Evolutionary conservation across 2,329 filamentous ascomycete species (phyloP).

Genomic region (Aspergillus brunneoviolaceus): DNA sequence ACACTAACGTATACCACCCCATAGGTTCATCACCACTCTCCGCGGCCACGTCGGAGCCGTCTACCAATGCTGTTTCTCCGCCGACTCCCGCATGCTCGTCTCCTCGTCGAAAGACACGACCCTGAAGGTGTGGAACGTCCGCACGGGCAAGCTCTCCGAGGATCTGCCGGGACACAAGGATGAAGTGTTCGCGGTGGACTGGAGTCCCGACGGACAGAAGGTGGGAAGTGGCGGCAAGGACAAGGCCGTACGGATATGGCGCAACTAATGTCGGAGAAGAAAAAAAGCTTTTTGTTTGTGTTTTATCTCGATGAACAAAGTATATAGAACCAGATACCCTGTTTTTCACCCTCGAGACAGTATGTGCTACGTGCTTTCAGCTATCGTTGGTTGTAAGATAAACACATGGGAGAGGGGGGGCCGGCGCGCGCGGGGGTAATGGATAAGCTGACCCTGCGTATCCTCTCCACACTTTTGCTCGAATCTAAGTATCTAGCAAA

Average conservation of each 20-base stretch:
- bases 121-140: slow-evolving; percentile 90
- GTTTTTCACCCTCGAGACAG: background rate
- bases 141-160: slow-evolving; percentile 74
- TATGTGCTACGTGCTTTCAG: background rate
- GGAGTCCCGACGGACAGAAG: slow-evolving; percentile 85
- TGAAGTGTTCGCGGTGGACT: slow-evolving; percentile 92
- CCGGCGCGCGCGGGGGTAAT: no score
- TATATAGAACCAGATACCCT: slow-evolving; percentile 21
- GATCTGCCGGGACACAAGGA: slow-evolving; percentile 90
- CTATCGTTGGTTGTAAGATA: background rate
- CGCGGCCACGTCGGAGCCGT: slow-evolving; percentile 88
- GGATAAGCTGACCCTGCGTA: no score
- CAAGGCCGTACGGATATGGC: slow-evolving; percentile 69
- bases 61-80: slow-evolving; percentile 89
- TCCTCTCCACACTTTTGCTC: no score
- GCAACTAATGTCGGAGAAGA: slow-evolving; percentile 47
- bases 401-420: no score
- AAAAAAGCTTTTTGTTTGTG: slow-evolving; percentile 14
- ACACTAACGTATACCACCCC: slow-evolving; percentile 1
- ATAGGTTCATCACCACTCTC: slow-evolving; percentile 79
- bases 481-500: no score
- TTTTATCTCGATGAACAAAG: background rate
- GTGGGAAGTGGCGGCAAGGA: slow-evolving; percentile 93
- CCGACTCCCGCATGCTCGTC: slow-evolving; percentile 85
- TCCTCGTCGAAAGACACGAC: slow-evolving; percentile 90